phyloP scores from a whole-genome alignment of 2,329 filamentous ascomycete species.

The Thielaviopsis punctulata region DNA sequence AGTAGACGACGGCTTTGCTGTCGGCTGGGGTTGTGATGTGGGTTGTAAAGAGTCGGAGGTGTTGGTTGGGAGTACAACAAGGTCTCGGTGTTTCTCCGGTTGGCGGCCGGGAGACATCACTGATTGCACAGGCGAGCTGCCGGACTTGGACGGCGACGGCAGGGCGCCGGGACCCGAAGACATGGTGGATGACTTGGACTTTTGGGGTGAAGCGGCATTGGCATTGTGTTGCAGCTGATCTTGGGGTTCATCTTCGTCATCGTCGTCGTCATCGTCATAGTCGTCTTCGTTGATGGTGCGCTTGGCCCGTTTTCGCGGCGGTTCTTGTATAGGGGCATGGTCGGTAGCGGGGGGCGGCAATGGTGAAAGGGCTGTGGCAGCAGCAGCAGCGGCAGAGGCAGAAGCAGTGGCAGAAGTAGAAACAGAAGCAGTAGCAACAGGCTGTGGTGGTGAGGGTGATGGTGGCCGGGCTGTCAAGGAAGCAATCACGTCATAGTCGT shows the following conservation, averaged over 20 bases:
- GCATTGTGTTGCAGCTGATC: slow-evolving; percentile 16
- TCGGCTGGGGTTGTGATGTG: neutral
- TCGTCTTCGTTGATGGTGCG: slow-evolving; percentile 70
- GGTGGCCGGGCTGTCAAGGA: slow-evolving; percentile 38
- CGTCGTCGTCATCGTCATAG: slow-evolving; percentile 70
- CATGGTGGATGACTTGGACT: slow-evolving; percentile 24
- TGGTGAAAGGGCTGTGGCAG: slow-evolving; percentile 4
- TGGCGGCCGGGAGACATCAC: slow-evolving; percentile 34
- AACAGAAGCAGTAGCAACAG: slow-evolving; percentile 51
- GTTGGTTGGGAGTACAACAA: slow-evolving; percentile 7
- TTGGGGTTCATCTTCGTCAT: slow-evolving; percentile 44
- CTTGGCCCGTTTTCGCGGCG: slow-evolving; percentile 56
- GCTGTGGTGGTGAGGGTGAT: slow-evolving; percentile 48
- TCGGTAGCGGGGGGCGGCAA: slow-evolving; percentile 38
- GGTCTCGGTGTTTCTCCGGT: slow-evolving; percentile 8
- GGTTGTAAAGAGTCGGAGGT: slow-evolving; percentile 1
- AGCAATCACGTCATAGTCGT: slow-evolving; percentile 35
- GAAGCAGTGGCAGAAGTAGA: no score
- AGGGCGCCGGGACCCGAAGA: slow-evolving; percentile 38
- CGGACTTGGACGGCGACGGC: slow-evolving; percentile 53
- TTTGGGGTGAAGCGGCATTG: slow-evolving; percentile 32
- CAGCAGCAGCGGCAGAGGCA: no score
- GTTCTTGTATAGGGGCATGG: slow-evolving; percentile 39
- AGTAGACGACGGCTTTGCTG: slow-evolving; percentile 45
- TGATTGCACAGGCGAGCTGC: slow-evolving; percentile 47